These are phyloP conservation scores for Imleria badia DNA, from an alignment of 768 basidiomycete species.

Conservation along the genomic window DNA sequence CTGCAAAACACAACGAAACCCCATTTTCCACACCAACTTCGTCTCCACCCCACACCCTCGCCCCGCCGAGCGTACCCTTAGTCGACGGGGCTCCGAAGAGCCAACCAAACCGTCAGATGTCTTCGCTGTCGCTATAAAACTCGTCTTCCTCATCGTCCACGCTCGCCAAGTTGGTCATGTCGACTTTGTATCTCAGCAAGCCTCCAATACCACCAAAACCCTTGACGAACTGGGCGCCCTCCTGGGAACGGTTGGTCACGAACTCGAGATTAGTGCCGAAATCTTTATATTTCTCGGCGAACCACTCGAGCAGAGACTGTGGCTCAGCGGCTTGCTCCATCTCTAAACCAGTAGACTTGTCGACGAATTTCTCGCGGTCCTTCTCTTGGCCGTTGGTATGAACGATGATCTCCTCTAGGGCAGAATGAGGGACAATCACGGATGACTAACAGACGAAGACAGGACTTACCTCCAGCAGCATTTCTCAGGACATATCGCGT, in stretches of 20 bases:
- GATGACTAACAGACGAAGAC: neutral
- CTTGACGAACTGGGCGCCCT: slow-evolving; percentile 97
- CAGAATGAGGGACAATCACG: neutral
- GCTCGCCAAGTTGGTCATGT: slow-evolving; percentile 77
- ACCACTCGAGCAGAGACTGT: slow-evolving; percentile 92
- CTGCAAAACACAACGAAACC: slow-evolving; percentile 6
- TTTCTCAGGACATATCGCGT: slow-evolving; percentile 87
- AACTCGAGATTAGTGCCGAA: slow-evolving; percentile 97
- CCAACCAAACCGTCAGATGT: slow-evolving; percentile 84
- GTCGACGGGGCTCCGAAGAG: slow-evolving; percentile 78
- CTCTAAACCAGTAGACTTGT: slow-evolving; percentile 92
- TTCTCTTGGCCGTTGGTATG: slow-evolving; percentile 86
- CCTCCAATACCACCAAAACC: slow-evolving; percentile 99
- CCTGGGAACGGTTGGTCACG: slow-evolving; percentile 93
- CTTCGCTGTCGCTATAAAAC: slow-evolving; percentile 75
- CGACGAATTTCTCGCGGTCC: slow-evolving; percentile 91
- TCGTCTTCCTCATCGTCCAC: slow-evolving; percentile 82
- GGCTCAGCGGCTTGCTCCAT: slow-evolving; percentile 91
- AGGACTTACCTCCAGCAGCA: slow-evolving; percentile 75
- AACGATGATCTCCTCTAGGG: slow-evolving; percentile 77
- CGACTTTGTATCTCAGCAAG: slow-evolving; percentile 94
- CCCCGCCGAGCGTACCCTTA: slow-evolving; percentile 69
- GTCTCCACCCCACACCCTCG: slow-evolving; percentile 33
- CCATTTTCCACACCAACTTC: slow-evolving; percentile 1
- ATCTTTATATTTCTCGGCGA: slow-evolving; percentile 97